Evolutionary conservation across 225 moss, liverwort and hornwort genomes (phyloP), one percentile per base, ranked within the genome.

Genomic region (Physcomitrium patens): DNA sequence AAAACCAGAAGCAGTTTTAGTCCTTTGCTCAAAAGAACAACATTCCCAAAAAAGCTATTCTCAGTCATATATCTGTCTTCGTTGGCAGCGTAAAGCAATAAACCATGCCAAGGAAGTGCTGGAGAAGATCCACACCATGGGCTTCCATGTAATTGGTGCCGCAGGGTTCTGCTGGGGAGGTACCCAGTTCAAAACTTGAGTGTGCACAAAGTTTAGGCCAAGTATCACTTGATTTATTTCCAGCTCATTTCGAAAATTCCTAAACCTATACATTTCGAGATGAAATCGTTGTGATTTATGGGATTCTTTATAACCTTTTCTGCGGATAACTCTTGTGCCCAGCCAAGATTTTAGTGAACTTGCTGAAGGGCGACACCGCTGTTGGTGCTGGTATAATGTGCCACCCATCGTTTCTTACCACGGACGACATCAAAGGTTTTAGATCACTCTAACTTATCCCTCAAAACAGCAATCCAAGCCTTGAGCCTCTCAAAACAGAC

Each of bases 111-210:
- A 73, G 75, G 75, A 69, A 13, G 15, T 88, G 27, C 48, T 87
- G 28, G 66, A 74, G 60, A 57, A 69, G 70, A 41, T 91, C 10
- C 76, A 68, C 57, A 60, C 51, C 56, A 80, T 80, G 59, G 78
- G 77, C 13, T 75, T 72, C 27, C 80, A 82, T 58, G 49, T 75
- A 46, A 68, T 91, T 15, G 88, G 91, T 17, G 78, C 77, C 24
- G 61, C 79, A 12, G 88, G 80, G 16, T 84, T 78, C 72, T 91
- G 88, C 78, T 86, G 88, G 86, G 88, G 84, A 2, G 0, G n/a
- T 18, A 49, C 11, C 48, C 11, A 49, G 48, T 49, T 12, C 48
- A 49, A 13, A 49, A 15, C 31, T 4, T 0, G 5, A 37, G 31
- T 4, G 31, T 37, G 4, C 7, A 37, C 0, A 2, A 4, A 37